Evolutionary conservation across 1,284 basidiomycete species (phyloP), one percentile per base, ranked within the genome.

Genomic region (Leccinum fallax): DNA sequence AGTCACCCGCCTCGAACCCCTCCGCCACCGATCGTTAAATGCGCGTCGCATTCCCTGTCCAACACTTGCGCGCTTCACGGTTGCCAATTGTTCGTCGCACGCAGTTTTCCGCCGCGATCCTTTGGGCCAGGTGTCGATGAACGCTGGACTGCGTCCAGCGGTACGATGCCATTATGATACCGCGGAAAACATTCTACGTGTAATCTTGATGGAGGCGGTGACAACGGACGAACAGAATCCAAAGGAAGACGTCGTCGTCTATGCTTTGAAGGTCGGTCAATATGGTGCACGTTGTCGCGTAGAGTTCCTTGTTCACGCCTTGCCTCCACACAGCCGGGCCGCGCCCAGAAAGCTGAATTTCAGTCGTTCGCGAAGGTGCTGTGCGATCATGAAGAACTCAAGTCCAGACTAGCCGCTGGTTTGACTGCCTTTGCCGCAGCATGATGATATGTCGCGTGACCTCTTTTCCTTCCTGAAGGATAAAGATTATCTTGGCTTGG

Each of bases 31-130:
- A 70, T 66, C 63, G 40, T 72, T 75, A 15, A 74, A 65, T 54
- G 9, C 32, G 16, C 53, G 36, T 55, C 63, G 49, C 61, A 9
- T 36, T 53, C 58, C 55, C 53, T 61, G 59, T 67, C 26, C 53
- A 34, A 53, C 43, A 5, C 4, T 43, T 46, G 59, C 36, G 10
- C 46, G 32, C 26, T 53, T 43, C 24, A 43, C 49, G 16, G 54
- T 40, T 40, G n/a, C 40, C 43, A 55, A 53, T 43, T 36, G 24
- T 36, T 54, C 1, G 30, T 34, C 56, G 10, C 55, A 19, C 28
- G 24, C 62, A 88, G 87, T 88, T 13, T 88, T 89, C 74, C 83
- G 87, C 16, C 83, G 87, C 5, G 87, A 88, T 65, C 85, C 85
- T 1, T 73, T 89, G 34, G 84, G 85, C 78, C 84, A 89, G 67